Evolutionary conservation across 306 rosid species (phyloP).

Genomic region (Quercus engelmannii): DNA sequence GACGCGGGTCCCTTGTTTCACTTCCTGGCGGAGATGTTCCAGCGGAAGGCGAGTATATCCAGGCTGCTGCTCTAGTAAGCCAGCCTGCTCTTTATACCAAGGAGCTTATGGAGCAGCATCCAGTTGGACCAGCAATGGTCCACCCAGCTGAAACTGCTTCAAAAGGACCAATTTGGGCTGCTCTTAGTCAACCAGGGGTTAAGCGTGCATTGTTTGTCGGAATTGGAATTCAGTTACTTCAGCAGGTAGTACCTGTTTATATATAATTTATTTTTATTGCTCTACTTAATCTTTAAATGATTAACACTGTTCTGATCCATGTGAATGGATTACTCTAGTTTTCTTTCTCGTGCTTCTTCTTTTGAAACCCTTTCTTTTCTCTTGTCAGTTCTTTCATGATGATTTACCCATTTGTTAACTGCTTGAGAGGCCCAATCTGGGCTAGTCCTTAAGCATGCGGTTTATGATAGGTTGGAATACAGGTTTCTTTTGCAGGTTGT

Average conservation of each 20-base stretch:
- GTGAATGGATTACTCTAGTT: background rate
- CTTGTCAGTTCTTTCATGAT: background rate
- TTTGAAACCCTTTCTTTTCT: background rate
- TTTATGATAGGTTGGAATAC: background rate
- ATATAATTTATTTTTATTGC: constrained; percentile 6
- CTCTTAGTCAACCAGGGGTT: constrained; percentile 77
- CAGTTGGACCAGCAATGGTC: constrained; percentile 82
- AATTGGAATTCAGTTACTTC: constrained; percentile 77
- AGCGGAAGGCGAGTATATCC: constrained; percentile 65
- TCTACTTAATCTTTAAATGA: background rate
- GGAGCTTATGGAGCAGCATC: constrained; percentile 54
- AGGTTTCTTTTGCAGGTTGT: background rate
- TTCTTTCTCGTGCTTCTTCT: background rate
- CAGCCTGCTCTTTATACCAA: constrained; percentile 82
- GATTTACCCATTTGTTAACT: background rate
- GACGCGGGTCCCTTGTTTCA: constrained; percentile 72
- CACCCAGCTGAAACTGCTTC: constrained; percentile 74
- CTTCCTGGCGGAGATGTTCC: constrained; percentile 60
- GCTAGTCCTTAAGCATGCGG: background rate
- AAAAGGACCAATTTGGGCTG: constrained; percentile 59
- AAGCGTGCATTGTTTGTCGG: constrained; percentile 76
- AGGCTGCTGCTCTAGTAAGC: constrained; percentile 89
- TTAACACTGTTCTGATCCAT: background rate
- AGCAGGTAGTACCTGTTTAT: constrained; percentile 55
- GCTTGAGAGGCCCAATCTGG: background rate